Evolutionary conservation across 1,284 basidiomycete genomes (phyloP), one percentile per base, ranked within the genome.

Genomic region (Cutaneotrichosporon sp.): DNA sequence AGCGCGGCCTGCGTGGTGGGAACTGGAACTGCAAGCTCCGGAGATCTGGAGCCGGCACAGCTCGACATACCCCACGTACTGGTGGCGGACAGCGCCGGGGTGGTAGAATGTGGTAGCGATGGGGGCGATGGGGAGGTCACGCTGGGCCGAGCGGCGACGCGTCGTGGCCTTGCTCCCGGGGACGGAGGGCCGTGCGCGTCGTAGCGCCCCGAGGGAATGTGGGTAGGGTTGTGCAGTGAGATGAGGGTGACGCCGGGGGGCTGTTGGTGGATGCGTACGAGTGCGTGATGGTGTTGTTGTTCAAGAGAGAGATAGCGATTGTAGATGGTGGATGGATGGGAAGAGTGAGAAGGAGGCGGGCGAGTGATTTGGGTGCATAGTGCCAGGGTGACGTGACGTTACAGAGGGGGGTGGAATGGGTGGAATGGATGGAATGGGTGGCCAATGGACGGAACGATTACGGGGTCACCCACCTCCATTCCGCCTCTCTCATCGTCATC

Each of bases 141-240:
- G 42, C 27, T 32, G 17, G 42, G 42, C 29, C 42, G 42, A 44
- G 29, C 29, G 22, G 45, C 33, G 45, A 34, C 38, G 38, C 41
- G 48, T 42, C 48, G 39, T 35, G 45, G 45, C 32, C 38, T 41
- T 24, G 38, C 38, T 41, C 42, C 42, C 27, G 19, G 20, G 29
- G 31, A 19, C 27, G n/a, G 12, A 32, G 42, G 42, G 42, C 42
- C 42, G 42, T 44, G 42, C 42, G 29, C 38, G 45, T 26, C 34
- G 46, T 43, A n/a, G 29, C 29, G 29, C 29, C 14, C 29, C n/a
- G n/a, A n/a, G n/a, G n/a, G 35, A 38, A n/a, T 19, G 9, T 37
- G 7, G 34, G 34, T 6, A n/a, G n/a, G 14, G 34, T n/a, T 17
- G 34, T n/a, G 34, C 34, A 17, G n/a, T n/a, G n/a, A n/a, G n/a